Evolutionary conservation across 2,329 filamentous ascomycete genomes (phyloP).

Genomic region (Aspergillus ochraceoroseus): DNA sequence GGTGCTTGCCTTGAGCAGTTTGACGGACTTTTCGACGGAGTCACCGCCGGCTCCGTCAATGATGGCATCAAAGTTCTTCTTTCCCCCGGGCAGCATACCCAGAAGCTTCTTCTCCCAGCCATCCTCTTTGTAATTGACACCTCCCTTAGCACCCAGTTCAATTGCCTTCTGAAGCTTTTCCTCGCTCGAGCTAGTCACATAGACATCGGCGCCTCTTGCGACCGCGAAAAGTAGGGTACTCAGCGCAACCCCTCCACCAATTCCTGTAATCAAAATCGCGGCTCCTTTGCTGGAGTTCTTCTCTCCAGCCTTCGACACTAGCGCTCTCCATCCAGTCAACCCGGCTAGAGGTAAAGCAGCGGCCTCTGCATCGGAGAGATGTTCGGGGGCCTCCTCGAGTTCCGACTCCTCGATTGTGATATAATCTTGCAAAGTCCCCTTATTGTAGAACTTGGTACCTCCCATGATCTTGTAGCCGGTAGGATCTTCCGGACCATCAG

Average conservation of each 20-base stretch:
- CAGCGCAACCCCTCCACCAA: conserved; percentile 86
- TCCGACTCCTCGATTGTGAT: conserved; percentile 65
- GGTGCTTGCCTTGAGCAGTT: conserved; percentile 57
- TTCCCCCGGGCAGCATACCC: conserved; percentile 54
- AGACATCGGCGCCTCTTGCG: conserved; percentile 70
- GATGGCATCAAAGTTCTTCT: conserved; percentile 71
- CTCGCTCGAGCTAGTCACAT: conserved; percentile 68
- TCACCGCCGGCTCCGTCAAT: conserved; percentile 89
- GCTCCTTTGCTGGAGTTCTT: conserved; percentile 51
- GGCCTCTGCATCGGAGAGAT: conserved; percentile 68
- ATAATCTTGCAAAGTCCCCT: conserved; percentile 71
- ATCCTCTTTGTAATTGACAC: conserved; percentile 73
- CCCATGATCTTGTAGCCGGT: conserved; percentile 41
- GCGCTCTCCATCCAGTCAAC: conserved; percentile 79
- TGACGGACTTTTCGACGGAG: conserved; percentile 63
- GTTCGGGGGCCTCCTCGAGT: conserved; percentile 68
- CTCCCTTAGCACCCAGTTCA: conserved; percentile 69
- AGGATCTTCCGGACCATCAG: conserved; percentile 66
- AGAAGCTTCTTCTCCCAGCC: conserved; percentile 76
- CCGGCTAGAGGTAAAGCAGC: conserved; percentile 82
- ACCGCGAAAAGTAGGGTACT: conserved; percentile 75
- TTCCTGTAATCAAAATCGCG: conserved; percentile 82
- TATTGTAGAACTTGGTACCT: conserved; percentile 58
- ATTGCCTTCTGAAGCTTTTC: conserved; percentile 70
- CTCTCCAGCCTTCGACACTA: conserved; percentile 70